These are phyloP conservation scores for Prunus yedoensis DNA, from an alignment of 331 rosid genomes.

Conservation along the genomic window DNA sequence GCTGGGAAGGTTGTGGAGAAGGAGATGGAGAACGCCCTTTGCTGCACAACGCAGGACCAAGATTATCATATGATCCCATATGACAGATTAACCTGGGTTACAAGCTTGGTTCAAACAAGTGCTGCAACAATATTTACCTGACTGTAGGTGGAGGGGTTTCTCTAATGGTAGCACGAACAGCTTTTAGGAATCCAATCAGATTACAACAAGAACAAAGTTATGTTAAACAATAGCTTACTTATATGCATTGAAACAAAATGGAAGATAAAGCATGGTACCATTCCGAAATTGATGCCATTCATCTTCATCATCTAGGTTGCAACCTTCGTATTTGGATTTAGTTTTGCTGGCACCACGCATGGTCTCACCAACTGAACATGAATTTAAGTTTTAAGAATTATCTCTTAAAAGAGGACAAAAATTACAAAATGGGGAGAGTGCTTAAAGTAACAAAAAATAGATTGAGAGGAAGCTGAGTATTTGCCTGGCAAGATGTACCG, in stretches of 20 bases:
- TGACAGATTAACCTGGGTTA: not conserved
- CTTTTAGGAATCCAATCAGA: conserved; percentile 36
- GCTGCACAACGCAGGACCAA: conserved; percentile 42
- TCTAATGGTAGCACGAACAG: conserved; percentile 85
- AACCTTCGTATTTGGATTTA: conserved; percentile 64
- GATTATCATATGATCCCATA: not conserved
- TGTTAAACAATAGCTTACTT: conserved; percentile 17
- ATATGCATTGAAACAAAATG: conserved; percentile 5
- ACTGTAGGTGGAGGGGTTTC: conserved; percentile 66
- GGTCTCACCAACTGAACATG: conserved; percentile 78
- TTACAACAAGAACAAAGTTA: conserved; percentile 21
- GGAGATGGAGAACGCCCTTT: conserved; percentile 73
- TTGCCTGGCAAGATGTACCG: conserved; percentile 90
- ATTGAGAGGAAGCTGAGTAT: not conserved
- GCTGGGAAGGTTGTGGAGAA: conserved; percentile 52
- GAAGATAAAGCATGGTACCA: conserved; percentile 46
- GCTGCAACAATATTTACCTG: conserved; percentile 44
- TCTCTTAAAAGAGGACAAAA: not conserved
- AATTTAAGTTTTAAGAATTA: conserved; percentile 28
- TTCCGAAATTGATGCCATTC: conserved; percentile 84
- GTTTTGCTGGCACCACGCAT: conserved; percentile 55
- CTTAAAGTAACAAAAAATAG: not conserved
- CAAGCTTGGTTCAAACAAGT: conserved; percentile 15
- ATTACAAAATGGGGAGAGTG: not conserved
- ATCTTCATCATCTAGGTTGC: conserved; percentile 84